phyloP scores from a whole-genome alignment of 2,329 filamentous ascomycete species.

The Biscogniauxia mediterranea region DNA sequence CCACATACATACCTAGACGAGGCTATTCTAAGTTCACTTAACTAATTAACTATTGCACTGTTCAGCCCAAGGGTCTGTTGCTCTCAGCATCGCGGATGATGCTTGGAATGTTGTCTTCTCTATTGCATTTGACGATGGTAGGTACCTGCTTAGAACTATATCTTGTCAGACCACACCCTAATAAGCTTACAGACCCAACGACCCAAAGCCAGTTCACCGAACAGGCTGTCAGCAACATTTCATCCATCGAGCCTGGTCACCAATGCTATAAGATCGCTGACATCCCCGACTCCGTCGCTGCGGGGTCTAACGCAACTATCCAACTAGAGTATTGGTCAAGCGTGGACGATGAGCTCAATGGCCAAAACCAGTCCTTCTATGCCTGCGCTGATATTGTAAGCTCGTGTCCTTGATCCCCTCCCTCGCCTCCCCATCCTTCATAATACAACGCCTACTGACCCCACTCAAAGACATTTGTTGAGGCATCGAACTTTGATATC shows the following conservation, averaged over 20 bases:
- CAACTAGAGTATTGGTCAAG: slow-evolving; percentile 37
- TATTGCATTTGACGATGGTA: slow-evolving; percentile 46
- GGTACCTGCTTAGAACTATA: slow-evolving; percentile 12
- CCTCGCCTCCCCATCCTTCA: not conserved
- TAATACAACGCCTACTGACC: not conserved
- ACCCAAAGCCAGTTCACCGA: slow-evolving; percentile 33
- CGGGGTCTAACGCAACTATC: slow-evolving; percentile 37
- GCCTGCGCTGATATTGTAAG: slow-evolving; percentile 40
- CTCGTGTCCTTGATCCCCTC: not conserved
- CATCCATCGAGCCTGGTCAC: slow-evolving; percentile 35
- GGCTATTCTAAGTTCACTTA: not conserved
- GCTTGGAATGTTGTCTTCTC: slow-evolving; percentile 49
- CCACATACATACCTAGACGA: not conserved
- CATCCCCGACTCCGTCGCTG: slow-evolving; percentile 24
- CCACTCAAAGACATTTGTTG: slow-evolving; percentile 33
- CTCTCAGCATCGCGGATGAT: slow-evolving; percentile 50
- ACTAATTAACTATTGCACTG: not conserved
- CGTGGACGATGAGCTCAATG: slow-evolving; percentile 29
- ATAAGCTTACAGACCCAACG: slow-evolving; percentile 26
- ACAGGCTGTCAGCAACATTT: slow-evolving; percentile 31
- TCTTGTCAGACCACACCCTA: slow-evolving; percentile 1
- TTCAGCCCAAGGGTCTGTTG: slow-evolving; percentile 48
- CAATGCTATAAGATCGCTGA: slow-evolving; percentile 36
- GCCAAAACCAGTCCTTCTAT: slow-evolving; percentile 37
- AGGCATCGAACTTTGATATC: slow-evolving; percentile 27